Conservation (phyloP, 306 rosid species). For the Ceratonia siliqua region DNA sequence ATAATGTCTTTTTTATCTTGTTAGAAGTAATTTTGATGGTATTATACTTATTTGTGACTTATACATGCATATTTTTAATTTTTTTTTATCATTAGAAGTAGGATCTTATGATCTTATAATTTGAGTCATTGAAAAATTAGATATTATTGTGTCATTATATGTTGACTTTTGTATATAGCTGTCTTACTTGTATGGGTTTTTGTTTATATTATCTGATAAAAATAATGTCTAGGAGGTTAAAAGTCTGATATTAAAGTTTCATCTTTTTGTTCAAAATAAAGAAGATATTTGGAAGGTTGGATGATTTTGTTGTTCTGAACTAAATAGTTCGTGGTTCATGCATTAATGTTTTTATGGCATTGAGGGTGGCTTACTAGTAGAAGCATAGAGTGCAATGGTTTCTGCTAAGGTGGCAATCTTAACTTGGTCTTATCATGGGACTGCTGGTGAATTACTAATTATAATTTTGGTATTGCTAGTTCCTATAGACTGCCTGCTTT, state of each 20-base stretch:
- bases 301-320: neutral
- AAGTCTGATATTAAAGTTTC: neutral
- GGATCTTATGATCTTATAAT: neutral
- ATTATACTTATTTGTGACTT: neutral
- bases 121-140: constrained; percentile 4
- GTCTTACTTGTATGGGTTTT: neutral
- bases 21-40: neutral
- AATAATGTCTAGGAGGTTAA: neutral
- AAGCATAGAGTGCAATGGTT: neutral
- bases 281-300: neutral
- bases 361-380: neutral
- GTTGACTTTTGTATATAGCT: neutral
- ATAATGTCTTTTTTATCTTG: neutral
- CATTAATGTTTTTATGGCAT: neutral
- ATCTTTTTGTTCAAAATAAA: too few species aligned
- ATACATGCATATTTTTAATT: neutral
- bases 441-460: neutral
- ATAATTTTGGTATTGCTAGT: neutral
- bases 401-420: neutral
- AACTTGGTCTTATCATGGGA: neutral
- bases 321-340: neutral
- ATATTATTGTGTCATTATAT: constrained; percentile 13
- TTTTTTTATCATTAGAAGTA: neutral
- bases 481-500: neutral
- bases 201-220: neutral